phyloP scores from a whole-genome alignment of 2,329 filamentous ascomycete genomes.

The Xylaria sp. region DNA sequence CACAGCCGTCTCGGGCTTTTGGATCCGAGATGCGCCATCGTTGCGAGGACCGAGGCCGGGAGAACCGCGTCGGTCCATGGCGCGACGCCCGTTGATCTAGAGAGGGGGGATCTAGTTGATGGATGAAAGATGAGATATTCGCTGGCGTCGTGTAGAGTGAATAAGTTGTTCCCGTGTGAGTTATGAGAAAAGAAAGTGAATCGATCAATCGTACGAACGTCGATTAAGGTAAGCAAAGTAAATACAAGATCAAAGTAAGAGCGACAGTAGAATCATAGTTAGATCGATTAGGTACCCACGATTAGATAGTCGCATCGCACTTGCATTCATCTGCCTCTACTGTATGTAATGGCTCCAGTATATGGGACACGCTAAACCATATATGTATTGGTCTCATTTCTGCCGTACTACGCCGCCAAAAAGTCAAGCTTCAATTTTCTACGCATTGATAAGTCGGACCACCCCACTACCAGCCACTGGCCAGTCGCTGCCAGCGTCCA shows the following conservation, averaged over 20 bases:
- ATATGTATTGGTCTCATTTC: constrained; percentile 34
- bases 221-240: not conserved
- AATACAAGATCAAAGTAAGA: not conserved
- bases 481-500: not conserved
- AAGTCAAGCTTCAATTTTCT: constrained; percentile 47
- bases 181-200: too few species aligned
- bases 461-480: constrained; percentile 18
- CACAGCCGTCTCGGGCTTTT: constrained; percentile 67
- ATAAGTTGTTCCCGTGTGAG: not conserved
- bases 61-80: constrained; percentile 64
- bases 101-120: not conserved
- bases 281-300: not conserved
- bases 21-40: constrained; percentile 64
- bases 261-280: not conserved
- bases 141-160: not conserved
- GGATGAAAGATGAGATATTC: not conserved
- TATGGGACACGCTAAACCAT: not conserved
- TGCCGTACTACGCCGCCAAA: constrained; percentile 60
- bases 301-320: not conserved
- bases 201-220: not conserved
- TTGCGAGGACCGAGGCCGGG: constrained; percentile 66
- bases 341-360: not conserved
- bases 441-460: constrained; percentile 7
- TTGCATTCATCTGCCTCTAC: not conserved
- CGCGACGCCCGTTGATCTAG: constrained; percentile 2